These are phyloP conservation scores for Suillus discolor DNA, from an alignment of 768 basidiomycete genomes.

Conservation along the genomic window DNA sequence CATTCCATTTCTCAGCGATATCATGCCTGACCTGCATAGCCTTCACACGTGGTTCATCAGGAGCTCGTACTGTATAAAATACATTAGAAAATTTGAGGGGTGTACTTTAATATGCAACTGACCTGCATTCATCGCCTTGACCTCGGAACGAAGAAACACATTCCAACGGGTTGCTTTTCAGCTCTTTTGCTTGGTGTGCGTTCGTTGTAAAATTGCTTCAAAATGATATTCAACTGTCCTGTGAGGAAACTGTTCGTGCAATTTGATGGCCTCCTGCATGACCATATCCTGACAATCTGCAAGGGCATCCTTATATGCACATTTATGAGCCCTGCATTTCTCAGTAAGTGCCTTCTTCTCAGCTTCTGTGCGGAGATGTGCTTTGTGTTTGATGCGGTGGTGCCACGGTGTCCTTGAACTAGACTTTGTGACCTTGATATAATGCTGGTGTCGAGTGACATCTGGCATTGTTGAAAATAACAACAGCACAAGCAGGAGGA, in stretches of 20 bases:
- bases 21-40: neutral
- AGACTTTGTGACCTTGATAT: neutral
- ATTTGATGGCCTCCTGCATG: neutral
- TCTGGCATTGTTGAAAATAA: neutral
- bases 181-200: conserved; percentile 3
- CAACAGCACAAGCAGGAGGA: neutral
- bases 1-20: neutral
- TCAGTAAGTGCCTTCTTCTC: neutral
- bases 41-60: neutral
- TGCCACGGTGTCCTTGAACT: neutral
- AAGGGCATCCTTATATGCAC: neutral
- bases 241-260: neutral
- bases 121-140: neutral
- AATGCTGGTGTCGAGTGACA: neutral
- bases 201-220: conserved; percentile 5
- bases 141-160: neutral
- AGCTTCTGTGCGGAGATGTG: neutral
- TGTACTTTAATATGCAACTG: too few relatives aligned
- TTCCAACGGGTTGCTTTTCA: conserved; percentile 1
- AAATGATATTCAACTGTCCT: conserved; percentile 4
- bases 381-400: neutral
- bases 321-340: neutral
- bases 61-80: neutral
- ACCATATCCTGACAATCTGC: neutral
- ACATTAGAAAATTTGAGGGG: too few relatives aligned